A percentile compares a stretch with the other conserved stretches of the same genome.
Evolutionary conservation across 352 stramenopile genomes (phyloP).

Genomic region (Aphanomyces stellatus): DNA sequence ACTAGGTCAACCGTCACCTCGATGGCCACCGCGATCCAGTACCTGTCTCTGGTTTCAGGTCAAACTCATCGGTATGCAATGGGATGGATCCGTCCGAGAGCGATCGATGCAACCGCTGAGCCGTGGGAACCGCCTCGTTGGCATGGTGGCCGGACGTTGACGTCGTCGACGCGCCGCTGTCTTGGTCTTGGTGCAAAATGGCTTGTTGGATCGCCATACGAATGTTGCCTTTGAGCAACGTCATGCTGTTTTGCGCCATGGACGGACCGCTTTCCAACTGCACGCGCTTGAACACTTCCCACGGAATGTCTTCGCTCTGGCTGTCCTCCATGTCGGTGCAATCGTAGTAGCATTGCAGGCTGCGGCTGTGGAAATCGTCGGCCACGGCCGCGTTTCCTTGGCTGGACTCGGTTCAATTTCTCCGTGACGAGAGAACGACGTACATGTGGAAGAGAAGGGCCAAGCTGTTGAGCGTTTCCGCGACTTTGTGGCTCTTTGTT

Average conservation of each 20-base stretch:
- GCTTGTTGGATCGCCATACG: constrained; percentile 39
- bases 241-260: constrained; percentile 48
- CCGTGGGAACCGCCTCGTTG: constrained; percentile 5
- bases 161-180: neutral
- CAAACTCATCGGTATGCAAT: neutral
- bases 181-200: neutral
- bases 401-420: neutral
- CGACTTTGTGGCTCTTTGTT: constrained; percentile 49
- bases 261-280: constrained; percentile 49
- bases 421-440: neutral
- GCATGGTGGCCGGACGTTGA: neutral
- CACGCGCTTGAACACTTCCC: constrained; percentile 71
- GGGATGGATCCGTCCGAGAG: constrained; percentile 43
- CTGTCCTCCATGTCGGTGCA: constrained; percentile 54
- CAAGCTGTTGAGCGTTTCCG: constrained; percentile 73
- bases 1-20: too few species aligned
- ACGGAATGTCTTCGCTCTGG: constrained; percentile 67
- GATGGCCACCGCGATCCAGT: too few species aligned
- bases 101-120: constrained; percentile 27
- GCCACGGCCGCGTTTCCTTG: constrained; percentile 23
- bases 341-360: constrained; percentile 39
- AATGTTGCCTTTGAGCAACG: constrained; percentile 51
- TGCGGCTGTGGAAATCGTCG: constrained; percentile 44
- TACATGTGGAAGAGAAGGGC: constrained; percentile 43
- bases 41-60: neutral